Percentiles rank a stretch among this genome's conserved stretches.
Evolutionary conservation across 2,329 filamentous ascomycete species (phyloP).

Genomic region (Simplicillium sp.): DNA sequence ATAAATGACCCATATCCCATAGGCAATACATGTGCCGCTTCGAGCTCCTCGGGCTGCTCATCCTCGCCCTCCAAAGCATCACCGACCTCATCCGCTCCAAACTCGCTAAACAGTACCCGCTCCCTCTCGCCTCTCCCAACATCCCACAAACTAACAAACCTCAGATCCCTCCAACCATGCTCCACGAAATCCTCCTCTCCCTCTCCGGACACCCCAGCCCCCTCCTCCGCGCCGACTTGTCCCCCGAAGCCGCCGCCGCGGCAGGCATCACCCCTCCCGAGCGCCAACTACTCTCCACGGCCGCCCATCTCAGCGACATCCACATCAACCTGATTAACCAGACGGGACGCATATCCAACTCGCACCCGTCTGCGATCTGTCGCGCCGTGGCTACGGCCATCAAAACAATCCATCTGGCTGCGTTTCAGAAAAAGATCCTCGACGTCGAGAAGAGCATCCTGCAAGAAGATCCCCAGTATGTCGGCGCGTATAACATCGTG

Average conservation of each 20-base stretch:
- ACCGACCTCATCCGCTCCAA: constrained; percentile 26
- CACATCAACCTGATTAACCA: constrained; percentile 64
- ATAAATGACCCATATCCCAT: too few species aligned
- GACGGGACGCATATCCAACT: constrained; percentile 55
- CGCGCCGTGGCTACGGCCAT: constrained; percentile 79
- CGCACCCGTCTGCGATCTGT: constrained; percentile 74
- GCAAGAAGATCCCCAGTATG: constrained; percentile 63
- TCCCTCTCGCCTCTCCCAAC: constrained; percentile 5
- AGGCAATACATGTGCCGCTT: constrained; percentile 38
- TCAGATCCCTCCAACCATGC: constrained; percentile 47
- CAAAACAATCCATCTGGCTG: constrained; percentile 61
- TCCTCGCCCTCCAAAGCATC: constrained; percentile 36
- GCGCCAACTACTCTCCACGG: constrained; percentile 66
- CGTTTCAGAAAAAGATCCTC: constrained; percentile 76
- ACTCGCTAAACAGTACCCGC: constrained; percentile 17
- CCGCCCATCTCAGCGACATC: constrained; percentile 68
- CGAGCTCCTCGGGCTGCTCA: constrained; percentile 40
- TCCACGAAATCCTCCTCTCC: constrained; percentile 96
- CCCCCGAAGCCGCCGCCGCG: constrained; percentile 34
- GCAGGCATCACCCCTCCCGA: constrained; percentile 65
- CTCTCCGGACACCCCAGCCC: constrained; percentile 90
- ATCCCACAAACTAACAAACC: background rate
- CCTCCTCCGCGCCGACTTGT: constrained; percentile 53
- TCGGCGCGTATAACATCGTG: constrained; percentile 89
- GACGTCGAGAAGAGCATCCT: constrained; percentile 76